A percentile compares a stretch with the other conserved stretches of the same genome.
These are phyloP conservation scores for Pseudocercospora pini-densiflorae DNA, from an alignment of 2,329 filamentous ascomycete species.

Conservation along the genomic window DNA sequence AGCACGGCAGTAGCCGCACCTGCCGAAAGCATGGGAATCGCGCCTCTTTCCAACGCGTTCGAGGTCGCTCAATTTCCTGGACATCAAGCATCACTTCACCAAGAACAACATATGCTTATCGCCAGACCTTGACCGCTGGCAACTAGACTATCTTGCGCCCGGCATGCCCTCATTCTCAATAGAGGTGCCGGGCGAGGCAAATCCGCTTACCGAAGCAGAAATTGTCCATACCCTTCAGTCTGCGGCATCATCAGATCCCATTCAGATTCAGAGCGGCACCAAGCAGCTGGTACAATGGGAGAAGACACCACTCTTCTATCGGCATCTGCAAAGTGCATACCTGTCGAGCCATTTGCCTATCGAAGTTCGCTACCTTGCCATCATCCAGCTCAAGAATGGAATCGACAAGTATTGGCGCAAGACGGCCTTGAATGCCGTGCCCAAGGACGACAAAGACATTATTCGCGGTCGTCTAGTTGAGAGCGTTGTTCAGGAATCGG, in stretches of 20 bases:
- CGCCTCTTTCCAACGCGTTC: background rate
- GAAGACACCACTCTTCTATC: conserved; percentile 52
- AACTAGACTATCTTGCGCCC: background rate
- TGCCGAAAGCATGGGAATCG: background rate
- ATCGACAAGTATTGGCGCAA: conserved; percentile 94
- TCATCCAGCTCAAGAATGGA: conserved; percentile 95
- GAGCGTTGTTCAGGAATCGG: conserved; percentile 76
- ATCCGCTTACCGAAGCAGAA: conserved; percentile 54
- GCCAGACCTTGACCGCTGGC: background rate
- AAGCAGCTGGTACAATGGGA: conserved; percentile 60
- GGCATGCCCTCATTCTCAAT: conserved; percentile 46
- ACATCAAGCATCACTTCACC: background rate
- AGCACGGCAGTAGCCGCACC: background rate
- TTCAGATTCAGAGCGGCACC: conserved; percentile 57
- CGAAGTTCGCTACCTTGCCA: conserved; percentile 82
- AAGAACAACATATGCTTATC: background rate
- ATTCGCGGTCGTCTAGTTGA: conserved; percentile 78
- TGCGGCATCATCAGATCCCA: conserved; percentile 52
- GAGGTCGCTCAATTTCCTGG: background rate
- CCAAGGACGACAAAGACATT: conserved; percentile 71
- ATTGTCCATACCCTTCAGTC: conserved; percentile 55
- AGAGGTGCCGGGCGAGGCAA: conserved; percentile 82
- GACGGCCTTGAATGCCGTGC: conserved; percentile 69
- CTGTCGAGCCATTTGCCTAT: conserved; percentile 76
- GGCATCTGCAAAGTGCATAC: conserved; percentile 67